A percentile compares a stretch with the other conserved stretches of the same genome.
These are phyloP conservation scores for Chloranthus sessilifolius DNA, from an alignment of 164 flowering plant species.

Conservation along the genomic window DNA sequence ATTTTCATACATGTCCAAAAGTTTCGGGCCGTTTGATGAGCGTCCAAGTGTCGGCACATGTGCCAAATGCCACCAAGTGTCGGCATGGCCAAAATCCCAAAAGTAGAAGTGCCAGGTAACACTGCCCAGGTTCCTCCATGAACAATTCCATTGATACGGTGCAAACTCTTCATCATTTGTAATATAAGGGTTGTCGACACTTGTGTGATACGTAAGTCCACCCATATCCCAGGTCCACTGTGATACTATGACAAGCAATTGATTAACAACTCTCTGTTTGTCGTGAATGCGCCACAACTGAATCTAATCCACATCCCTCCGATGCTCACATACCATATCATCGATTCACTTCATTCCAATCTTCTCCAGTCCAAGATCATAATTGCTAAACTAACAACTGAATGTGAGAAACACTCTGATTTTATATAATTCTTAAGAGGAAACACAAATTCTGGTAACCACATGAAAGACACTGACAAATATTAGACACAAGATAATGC, in stretches of 20 bases:
- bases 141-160: conserved; percentile 77
- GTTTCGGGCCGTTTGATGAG: no score
- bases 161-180: conserved; percentile 84
- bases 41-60: no score
- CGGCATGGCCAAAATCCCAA: no score
- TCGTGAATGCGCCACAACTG: conserved; percentile 76
- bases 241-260: conserved; percentile 68
- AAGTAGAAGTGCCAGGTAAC: no score
- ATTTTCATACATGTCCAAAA: no score
- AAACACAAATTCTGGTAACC: no score
- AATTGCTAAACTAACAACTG: no score
- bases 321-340: conserved; percentile 60
- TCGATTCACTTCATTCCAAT: conserved; percentile 69
- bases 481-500: no score
- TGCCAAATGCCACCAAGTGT: no score
- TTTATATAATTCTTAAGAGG: no score
- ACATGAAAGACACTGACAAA: no score
- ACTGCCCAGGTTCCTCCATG: conserved; percentile 65
- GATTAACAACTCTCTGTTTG: conserved; percentile 66
- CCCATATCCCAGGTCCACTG: conserved; percentile 80
- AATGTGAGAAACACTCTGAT: no score
- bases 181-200: conserved; percentile 61
- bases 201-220: conserved; percentile 63
- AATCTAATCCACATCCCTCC: conserved; percentile 70
- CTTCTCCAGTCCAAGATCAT: conserved; percentile 59